Base-by-base conservation (phyloP, 768 basidiomycete genomes). In the Podaxis sp. region DNA sequence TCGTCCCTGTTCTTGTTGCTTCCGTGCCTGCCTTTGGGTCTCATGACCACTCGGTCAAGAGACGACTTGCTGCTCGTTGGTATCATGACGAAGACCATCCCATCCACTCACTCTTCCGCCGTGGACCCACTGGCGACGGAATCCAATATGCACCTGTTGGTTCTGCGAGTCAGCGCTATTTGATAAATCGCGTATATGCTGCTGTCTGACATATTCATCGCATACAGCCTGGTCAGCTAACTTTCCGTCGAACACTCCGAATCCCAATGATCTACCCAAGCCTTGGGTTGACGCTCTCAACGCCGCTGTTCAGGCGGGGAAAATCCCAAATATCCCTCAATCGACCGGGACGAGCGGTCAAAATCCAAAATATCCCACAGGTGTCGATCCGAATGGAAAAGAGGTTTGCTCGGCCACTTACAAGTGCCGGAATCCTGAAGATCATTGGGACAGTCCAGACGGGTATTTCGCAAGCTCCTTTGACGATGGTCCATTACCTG, bases 321-420 rank as follows among this genome's bases (percentile, higher is more conserved):
- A 82, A 66, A 90, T 96, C 58, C 95, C 95, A 0, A 72, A 85
- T 65, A 77, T 95, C 62, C 84, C 88, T 1, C 66, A 74, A 17
- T 76, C 90, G 3, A 77, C 76, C 7, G 73, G 73, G 64, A 67
- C 68, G 0, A 72, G 76, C 12, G 68, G 72, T 7, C 65, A 68
- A 2, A 81, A 79, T 61, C 82, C 82, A 1, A 72, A 74, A 1
- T 85, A 85, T 68, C 83, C 80, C 52, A 62, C 68, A 30, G 81
- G 82, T 65, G 51, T 75, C 65, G 77, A 82, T 65, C 79, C 79
- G 30, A 76, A 65, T 49, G 76, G 85, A 66, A 71, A 80, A 7
- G 66, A 78, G 6, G 81, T 96, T 64, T 96, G 94, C 76, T 93
- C 93, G 2, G 81, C 88, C 24, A 90, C 89, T 0, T 88, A 85